phyloP scores from a whole-genome alignment of 768 basidiomycete genomes.

The Amanita jacksonii region DNA sequence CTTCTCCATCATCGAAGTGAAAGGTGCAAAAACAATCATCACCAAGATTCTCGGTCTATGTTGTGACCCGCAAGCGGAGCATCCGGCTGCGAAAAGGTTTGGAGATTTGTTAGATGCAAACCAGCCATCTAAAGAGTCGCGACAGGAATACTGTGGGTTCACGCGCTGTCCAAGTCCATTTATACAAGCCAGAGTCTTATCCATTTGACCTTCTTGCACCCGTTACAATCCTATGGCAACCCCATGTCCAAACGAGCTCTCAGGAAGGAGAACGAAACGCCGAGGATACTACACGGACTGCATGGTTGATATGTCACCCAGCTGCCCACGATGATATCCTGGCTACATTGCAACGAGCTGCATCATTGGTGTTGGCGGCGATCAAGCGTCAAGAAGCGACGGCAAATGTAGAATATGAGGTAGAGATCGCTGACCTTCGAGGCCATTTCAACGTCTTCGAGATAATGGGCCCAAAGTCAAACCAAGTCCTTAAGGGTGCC shows the following conservation, averaged over 20 bases:
- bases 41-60: slow-evolving; percentile 39
- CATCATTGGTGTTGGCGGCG: slow-evolving; percentile 38
- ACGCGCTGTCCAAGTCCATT: slow-evolving; percentile 52
- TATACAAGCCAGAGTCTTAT: slow-evolving; percentile 56
- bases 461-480: slow-evolving; percentile 80
- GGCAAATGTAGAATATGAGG: slow-evolving; percentile 21
- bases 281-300: slow-evolving; percentile 22
- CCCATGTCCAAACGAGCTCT: slow-evolving; percentile 15
- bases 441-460: slow-evolving; percentile 76
- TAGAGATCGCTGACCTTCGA: slow-evolving; percentile 67
- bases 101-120: slow-evolving; percentile 3
- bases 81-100: slow-evolving; percentile 55
- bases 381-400: slow-evolving; percentile 15
- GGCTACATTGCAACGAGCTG: slow-evolving; percentile 37
- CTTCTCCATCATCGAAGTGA: slow-evolving; percentile 63
- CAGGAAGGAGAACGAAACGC: slow-evolving; percentile 20
- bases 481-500: slow-evolving; percentile 61
- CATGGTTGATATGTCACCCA: slow-evolving; percentile 82
- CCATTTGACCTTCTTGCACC: slow-evolving; percentile 69
- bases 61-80: slow-evolving; percentile 55
- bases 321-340: slow-evolving; percentile 52
- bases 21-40: slow-evolving; percentile 50
- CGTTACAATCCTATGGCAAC: slow-evolving; percentile 64
- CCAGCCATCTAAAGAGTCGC: neutral
- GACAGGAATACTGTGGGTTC: slow-evolving; percentile 57